Evolutionary conservation across 176 grass and related monocot species (phyloP).

Genomic region (Avena sativa): DNA sequence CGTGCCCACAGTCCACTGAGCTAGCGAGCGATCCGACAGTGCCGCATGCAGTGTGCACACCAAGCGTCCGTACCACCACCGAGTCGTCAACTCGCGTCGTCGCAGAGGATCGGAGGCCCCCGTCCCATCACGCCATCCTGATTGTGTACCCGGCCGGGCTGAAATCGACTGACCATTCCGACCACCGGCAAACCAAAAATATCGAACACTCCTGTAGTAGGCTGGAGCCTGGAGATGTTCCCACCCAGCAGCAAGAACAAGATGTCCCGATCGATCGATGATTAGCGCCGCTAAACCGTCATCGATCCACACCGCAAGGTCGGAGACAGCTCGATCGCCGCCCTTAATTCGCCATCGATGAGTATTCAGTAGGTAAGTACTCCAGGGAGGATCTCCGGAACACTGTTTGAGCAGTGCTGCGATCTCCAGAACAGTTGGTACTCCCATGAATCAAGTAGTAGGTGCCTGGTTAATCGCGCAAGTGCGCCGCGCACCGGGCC

Average conservation of each 20-base stretch:
- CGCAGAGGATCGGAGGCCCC: not conserved
- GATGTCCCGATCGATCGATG: not conserved
- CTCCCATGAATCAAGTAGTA: not conserved
- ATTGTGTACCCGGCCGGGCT: not conserved
- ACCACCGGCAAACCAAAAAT: not conserved
- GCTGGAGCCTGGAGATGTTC: not conserved
- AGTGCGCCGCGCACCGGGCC: not conserved
- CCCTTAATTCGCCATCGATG: no score
- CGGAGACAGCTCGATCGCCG: no score
- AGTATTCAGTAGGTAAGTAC: no score
- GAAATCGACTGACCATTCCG: conserved; percentile 16
- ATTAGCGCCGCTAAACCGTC: no score
- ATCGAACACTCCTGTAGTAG: not conserved
- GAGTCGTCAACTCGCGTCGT: conserved; percentile 2
- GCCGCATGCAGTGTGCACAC: not conserved
- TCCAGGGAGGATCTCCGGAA: no score
- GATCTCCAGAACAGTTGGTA: no score
- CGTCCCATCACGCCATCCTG: not conserved
- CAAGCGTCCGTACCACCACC: not conserved
- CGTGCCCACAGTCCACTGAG: not conserved
- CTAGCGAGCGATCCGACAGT: not conserved
- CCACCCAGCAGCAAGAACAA: not conserved
- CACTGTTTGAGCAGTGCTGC: no score
- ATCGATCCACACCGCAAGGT: not conserved
- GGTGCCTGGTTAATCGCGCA: not conserved